Conservation (phyloP, 805 yeast genomes). For the Lipomyces yamadae region DNA sequence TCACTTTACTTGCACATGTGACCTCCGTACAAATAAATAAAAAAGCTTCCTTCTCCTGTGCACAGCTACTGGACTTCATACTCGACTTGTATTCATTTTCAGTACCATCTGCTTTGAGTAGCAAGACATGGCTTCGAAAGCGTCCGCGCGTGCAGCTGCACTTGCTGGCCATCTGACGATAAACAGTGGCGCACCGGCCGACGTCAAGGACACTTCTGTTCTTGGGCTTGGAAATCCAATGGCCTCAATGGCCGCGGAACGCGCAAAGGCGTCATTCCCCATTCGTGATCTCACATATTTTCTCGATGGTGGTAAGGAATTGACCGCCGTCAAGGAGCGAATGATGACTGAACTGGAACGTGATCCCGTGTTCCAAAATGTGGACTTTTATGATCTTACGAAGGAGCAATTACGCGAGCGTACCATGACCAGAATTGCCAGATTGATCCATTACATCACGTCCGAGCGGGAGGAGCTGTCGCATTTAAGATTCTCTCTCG, state of each 20-base stretch:
- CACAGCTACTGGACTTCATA: background rate
- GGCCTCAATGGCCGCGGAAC: slow-evolving; percentile 47
- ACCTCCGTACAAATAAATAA: background rate
- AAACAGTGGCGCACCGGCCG: background rate
- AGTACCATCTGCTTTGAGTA: background rate
- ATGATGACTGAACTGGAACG: slow-evolving; percentile 56
- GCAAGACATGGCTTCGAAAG: background rate
- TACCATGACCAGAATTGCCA: slow-evolving; percentile 45
- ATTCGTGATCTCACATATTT: slow-evolving; percentile 50
- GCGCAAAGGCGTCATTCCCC: slow-evolving; percentile 48
- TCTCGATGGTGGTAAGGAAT: slow-evolving; percentile 51
- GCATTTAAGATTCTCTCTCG: slow-evolving; percentile 39
- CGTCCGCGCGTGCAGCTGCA: slow-evolving; percentile 11
- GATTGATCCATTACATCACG: slow-evolving; percentile 38
- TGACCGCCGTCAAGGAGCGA: slow-evolving; percentile 49
- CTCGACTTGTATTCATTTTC: background rate
- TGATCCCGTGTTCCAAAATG: slow-evolving; percentile 57
- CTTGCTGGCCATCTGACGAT: slow-evolving; percentile 14
- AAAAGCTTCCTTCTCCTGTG: background rate
- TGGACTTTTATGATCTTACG: slow-evolving; percentile 54
- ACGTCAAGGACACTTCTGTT: slow-evolving; percentile 23
- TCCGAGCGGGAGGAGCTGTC: slow-evolving; percentile 42
- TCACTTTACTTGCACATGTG: background rate
- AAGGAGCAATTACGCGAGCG: slow-evolving; percentile 51
- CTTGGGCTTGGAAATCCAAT: slow-evolving; percentile 34